These are phyloP conservation scores for Hamamelis virginiana DNA, from an alignment of 164 flowering plant genomes.

Conservation along the genomic window DNA sequence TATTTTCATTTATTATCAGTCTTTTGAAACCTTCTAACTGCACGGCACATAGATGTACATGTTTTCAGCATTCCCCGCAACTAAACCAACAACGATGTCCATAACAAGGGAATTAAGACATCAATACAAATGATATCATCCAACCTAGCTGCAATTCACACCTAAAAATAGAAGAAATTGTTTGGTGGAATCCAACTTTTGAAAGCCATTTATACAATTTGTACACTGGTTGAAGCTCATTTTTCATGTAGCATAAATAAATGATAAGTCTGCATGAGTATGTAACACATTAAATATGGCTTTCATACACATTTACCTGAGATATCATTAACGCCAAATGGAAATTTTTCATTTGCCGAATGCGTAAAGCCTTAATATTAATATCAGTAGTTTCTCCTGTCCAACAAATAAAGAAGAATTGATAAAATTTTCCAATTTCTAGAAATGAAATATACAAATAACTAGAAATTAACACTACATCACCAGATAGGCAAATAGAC, in stretches of 20 bases:
- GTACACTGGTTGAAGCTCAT: not conserved
- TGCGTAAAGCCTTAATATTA: constrained; percentile 59
- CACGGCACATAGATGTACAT: too few species aligned
- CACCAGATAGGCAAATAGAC: too few species aligned
- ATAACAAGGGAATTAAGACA: too few species aligned
- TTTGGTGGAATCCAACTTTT: too few species aligned
- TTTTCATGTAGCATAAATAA: not conserved
- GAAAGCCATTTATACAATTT: not conserved
- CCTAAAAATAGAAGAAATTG: too few species aligned
- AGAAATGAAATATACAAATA: too few species aligned
- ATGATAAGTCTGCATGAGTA: not conserved
- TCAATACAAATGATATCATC: too few species aligned
- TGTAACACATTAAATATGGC: not conserved
- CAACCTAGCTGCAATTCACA: too few species aligned
- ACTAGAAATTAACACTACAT: too few species aligned
- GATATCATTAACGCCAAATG: constrained; percentile 92
- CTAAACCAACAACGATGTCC: not conserved
- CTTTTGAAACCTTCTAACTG: too few species aligned
- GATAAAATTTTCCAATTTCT: not conserved
- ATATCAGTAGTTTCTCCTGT: constrained; percentile 86
- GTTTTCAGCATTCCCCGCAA: not conserved
- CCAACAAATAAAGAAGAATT: constrained; percentile 1
- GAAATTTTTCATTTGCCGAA: constrained; percentile 95
- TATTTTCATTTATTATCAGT: too few species aligned
- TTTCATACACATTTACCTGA: constrained; percentile 50